Evolutionary conservation across 345 rosid species (phyloP).

Genomic region (Heritiera littoralis): DNA sequence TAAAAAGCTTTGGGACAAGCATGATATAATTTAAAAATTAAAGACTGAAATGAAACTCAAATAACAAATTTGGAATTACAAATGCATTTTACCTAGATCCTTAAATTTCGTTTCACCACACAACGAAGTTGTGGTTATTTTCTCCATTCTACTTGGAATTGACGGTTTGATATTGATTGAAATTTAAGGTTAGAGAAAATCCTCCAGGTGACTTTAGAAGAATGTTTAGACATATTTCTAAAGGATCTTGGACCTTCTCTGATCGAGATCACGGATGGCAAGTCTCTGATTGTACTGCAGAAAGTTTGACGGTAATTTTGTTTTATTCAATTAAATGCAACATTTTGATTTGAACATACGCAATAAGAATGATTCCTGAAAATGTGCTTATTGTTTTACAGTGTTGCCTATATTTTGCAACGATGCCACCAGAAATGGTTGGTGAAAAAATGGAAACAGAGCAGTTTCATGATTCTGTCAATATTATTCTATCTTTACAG

Average conservation of each 20-base stretch:
- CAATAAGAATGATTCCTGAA: not conserved
- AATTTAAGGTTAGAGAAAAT: slow-evolving; percentile 26
- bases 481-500: slow-evolving; percentile 51
- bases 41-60: too few species aligned
- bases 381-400: not conserved
- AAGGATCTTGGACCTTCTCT: slow-evolving; percentile 70
- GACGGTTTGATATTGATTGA: slow-evolving; percentile 37
- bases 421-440: slow-evolving; percentile 49
- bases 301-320: slow-evolving; percentile 45
- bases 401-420: slow-evolving; percentile 42
- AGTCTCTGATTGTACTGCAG: slow-evolving; percentile 67
- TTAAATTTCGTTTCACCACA: not conserved
- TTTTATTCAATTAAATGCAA: not conserved
- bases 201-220: slow-evolving; percentile 57
- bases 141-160: slow-evolving; percentile 6
- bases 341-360: not conserved
- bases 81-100: too few species aligned
- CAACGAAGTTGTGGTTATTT: not conserved
- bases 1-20: too few species aligned
- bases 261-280: slow-evolving; percentile 73
- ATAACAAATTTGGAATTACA: too few species aligned
- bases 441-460: slow-evolving; percentile 51
- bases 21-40: too few species aligned
- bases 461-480: slow-evolving; percentile 51
- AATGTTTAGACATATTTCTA: slow-evolving; percentile 55